phyloP scores from a whole-genome alignment of 1,139 yeast species.

The Yamadazyma taylorii region DNA sequence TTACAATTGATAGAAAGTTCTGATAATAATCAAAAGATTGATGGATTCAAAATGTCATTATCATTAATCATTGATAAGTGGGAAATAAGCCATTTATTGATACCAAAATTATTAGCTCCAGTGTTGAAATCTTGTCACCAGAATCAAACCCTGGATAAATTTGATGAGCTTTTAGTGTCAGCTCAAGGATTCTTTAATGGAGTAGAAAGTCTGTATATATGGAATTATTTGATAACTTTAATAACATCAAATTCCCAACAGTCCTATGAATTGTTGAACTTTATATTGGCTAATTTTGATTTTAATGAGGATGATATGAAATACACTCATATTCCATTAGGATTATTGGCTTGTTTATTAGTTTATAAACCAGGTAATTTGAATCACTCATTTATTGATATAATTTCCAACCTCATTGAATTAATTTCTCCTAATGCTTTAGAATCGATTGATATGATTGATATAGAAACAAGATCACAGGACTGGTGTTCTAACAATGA shows the following conservation, averaged over 20 bases:
- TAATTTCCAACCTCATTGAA: slow-evolving; percentile 27
- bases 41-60: slow-evolving; percentile 62
- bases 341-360: slow-evolving; percentile 47
- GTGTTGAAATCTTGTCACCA: slow-evolving; percentile 43
- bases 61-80: slow-evolving; percentile 81
- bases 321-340: slow-evolving; percentile 71
- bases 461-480: neutral
- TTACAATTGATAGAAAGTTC: slow-evolving; percentile 40
- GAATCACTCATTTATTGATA: neutral
- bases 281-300: slow-evolving; percentile 64
- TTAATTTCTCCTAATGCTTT: slow-evolving; percentile 53
- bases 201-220: slow-evolving; percentile 75
- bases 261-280: slow-evolving; percentile 49
- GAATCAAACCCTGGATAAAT: slow-evolving; percentile 13
- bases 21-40: slow-evolving; percentile 34
- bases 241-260: slow-evolving; percentile 1
- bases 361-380: slow-evolving; percentile 12
- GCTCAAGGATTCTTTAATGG: slow-evolving; percentile 79
- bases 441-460: slow-evolving; percentile 46
- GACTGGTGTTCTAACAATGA: neutral
- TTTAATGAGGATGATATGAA: slow-evolving; percentile 85
- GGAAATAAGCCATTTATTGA: slow-evolving; percentile 80
- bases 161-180: slow-evolving; percentile 49
- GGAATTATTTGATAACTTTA: slow-evolving; percentile 32
- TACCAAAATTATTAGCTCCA: slow-evolving; percentile 70